phyloP scores from a whole-genome alignment of 768 basidiomycete species.

The Naganishia vishniacii region DNA sequence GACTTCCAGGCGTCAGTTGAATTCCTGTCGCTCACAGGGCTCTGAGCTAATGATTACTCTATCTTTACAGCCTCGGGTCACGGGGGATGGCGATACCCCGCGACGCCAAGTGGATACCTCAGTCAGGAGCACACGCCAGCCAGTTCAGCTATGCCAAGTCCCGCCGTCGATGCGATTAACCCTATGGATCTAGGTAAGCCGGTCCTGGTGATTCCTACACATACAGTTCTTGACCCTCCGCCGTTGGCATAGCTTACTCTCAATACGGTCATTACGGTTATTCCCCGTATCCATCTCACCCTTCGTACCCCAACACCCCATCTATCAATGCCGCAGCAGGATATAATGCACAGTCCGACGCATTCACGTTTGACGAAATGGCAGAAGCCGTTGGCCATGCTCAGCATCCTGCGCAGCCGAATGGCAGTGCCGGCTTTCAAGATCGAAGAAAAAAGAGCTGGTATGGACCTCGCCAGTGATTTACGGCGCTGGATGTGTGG shows the following conservation, averaged over 20 bases:
- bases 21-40: not conserved
- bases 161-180: not conserved
- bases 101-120: not conserved
- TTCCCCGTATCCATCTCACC: not conserved
- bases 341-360: constrained; percentile 18
- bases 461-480: constrained; percentile 21
- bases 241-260: not conserved
- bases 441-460: constrained; percentile 21
- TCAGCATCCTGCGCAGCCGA: not conserved
- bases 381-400: not conserved
- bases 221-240: not conserved
- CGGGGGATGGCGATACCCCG: constrained; percentile 6
- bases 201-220: not conserved
- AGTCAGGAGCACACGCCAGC: constrained; percentile 7
- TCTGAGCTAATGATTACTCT: no score
- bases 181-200: constrained; percentile 12
- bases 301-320: constrained; percentile 10
- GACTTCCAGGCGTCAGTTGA: constrained; percentile 1
- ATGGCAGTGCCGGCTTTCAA: not conserved
- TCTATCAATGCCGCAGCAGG: constrained; percentile 5
- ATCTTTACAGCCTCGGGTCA: not conserved
- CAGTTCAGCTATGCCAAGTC: constrained; percentile 5
- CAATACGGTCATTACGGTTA: constrained; percentile 10
- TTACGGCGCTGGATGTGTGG: no score
- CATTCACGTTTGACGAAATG: constrained; percentile 16